Percentiles rank a stretch among this genome's conserved stretches.
These are phyloP conservation scores for Nothopassalora personata DNA, from an alignment of 2,329 filamentous ascomycete genomes.

Conservation along the genomic window DNA sequence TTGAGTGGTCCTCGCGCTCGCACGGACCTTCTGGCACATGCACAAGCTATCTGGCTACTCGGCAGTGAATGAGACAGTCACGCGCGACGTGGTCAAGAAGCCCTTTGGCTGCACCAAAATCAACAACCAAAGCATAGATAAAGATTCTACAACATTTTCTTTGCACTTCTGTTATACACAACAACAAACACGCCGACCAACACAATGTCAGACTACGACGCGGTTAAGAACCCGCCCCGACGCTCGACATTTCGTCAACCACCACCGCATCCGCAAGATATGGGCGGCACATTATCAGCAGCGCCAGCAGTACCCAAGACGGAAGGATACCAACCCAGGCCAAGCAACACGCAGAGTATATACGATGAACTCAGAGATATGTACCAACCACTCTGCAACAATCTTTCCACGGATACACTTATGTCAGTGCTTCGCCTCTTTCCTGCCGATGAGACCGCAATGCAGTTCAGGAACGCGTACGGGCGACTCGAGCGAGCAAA, in stretches of 20 bases:
- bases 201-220: background rate
- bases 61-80: background rate
- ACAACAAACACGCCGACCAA: background rate
- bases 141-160: background rate
- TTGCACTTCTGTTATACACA: background rate
- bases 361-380: background rate
- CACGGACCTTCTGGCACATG: background rate
- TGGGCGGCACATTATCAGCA: background rate
- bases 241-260: background rate
- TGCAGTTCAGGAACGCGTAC: background rate
- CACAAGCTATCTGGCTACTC: background rate
- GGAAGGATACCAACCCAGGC: background rate
- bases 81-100: background rate
- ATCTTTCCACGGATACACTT: background rate
- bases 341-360: background rate
- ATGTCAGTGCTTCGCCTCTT: background rate
- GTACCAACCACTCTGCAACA: background rate
- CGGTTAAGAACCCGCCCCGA: background rate
- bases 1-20: background rate
- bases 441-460: background rate
- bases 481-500: background rate
- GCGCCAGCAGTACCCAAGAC: background rate
- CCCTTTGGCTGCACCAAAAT: background rate
- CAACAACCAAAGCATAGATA: background rate
- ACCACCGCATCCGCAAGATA: background rate